A percentile compares a stretch with the other conserved stretches of the same genome.
phyloP scores from a whole-genome alignment of 805 yeast species.

The Ogataea haglerorum region DNA sequence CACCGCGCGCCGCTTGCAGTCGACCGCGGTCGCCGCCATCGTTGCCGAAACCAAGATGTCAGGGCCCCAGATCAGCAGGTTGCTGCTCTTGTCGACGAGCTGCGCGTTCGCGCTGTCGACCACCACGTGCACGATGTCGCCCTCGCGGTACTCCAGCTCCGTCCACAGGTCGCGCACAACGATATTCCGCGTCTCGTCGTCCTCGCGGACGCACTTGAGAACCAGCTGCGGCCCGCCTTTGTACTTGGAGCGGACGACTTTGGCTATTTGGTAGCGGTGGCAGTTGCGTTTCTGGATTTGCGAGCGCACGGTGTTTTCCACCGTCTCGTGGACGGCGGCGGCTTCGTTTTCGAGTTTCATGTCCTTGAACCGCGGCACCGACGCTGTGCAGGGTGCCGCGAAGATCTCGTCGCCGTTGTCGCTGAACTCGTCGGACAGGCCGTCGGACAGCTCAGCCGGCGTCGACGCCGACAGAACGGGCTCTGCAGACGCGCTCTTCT shows the following conservation, averaged over 20 bases:
- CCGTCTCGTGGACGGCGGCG: conserved; percentile 13
- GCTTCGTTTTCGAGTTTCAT: conserved; percentile 20
- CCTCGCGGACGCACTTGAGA: conserved; percentile 45
- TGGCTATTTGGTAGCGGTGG: conserved; percentile 44
- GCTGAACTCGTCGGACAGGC: conserved; percentile 22
- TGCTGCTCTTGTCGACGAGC: conserved; percentile 51
- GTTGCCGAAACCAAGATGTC: conserved; percentile 83
- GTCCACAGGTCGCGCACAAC: conserved; percentile 63
- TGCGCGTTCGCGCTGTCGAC: conserved; percentile 38
- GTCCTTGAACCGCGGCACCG: conserved; percentile 15
- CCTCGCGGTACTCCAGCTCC: conserved; percentile 42
- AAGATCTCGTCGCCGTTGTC: conserved; percentile 30
- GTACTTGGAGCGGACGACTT: conserved; percentile 33
- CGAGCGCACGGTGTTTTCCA: conserved; percentile 34
- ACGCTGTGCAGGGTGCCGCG: conserved; percentile 1
- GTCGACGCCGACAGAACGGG: not conserved
- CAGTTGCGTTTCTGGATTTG: conserved; percentile 47
- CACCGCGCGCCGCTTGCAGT: conserved; percentile 70
- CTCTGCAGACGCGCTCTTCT: not conserved
- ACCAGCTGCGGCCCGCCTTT: conserved; percentile 47
- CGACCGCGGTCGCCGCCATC: conserved; percentile 67
- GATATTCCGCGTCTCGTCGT: conserved; percentile 36
- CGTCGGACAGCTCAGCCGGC: conserved; percentile 6
- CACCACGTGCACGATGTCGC: conserved; percentile 63
- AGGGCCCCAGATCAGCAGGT: conserved; percentile 78